Base-by-base conservation (phyloP, 768 basidiomycete species). In the Neoboletus magnificus region DNA sequence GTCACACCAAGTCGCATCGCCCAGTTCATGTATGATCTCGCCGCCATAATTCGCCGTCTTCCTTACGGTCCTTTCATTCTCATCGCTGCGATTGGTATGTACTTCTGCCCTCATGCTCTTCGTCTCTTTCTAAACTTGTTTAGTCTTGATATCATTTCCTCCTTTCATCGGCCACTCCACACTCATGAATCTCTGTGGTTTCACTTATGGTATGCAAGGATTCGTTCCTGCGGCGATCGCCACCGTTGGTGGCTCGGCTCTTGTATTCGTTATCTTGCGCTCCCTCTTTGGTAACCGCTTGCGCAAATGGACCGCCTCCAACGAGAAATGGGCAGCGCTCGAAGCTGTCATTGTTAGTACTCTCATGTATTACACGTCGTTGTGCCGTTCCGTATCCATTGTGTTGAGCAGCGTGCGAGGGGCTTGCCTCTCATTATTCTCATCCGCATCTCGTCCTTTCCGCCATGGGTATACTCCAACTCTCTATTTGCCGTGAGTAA, bases 391-490 rank as follows among this genome's bases (percentile, higher is more conserved):
- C 16, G 36, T 54, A 50, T 37, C 53, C 45, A 39, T 47, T 47
- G 32, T 49, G 33, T 39, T 23, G 54, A 57, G 48, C 61, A 91
- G 89, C 77, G 75, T 56, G 82, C 83, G 16, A 89, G 87, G 68
- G 92, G 92, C 18, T 74, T 93, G 18, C 86, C 86, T n/a, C 74
- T 93, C 23, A 89, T 94, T 39, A 81, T 91, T 60, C 79, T 94
- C 45, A 86, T 93, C 57, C 84, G 91, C 15, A 68, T 90, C 22
- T 91, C 89, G 4, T 85, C 92, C 5, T 82, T 94, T 68, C 91
- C 90, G 44, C 90, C 92, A 3, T 93, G 90, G 88, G 87, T 88
- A 0, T 94, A 92, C 64, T 83, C 86, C n/a, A 93, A 91, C 56
- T 75, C 85, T 0, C 74, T 93, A 20, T 91, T 91, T 63, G 84